These are phyloP conservation scores for Paramecium octaurelia DNA, from an alignment of 73 alveolate species.

Conservation along the genomic window DNA sequence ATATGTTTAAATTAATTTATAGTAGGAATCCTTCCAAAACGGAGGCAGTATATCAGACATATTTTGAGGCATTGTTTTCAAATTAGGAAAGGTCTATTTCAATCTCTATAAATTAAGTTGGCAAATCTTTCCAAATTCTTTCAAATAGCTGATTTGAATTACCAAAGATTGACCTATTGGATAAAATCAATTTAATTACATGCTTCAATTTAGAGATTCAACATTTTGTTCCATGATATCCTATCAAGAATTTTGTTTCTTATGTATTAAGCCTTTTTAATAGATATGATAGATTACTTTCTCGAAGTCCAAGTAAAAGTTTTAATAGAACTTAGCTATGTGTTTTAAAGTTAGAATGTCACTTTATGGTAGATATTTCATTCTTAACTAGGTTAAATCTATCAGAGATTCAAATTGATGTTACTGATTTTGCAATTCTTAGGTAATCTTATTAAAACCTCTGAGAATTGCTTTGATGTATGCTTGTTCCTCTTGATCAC, in stretches of 20 bases:
- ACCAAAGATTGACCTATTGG: not conserved
- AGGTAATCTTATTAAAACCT: not conserved
- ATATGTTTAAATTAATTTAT: not conserved
- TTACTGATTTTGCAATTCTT: not conserved
- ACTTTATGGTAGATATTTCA: not conserved
- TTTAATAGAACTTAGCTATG: not conserved
- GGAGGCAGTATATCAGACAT: not conserved
- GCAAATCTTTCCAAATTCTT: not conserved
- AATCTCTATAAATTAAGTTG: not conserved
- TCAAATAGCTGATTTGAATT: not conserved
- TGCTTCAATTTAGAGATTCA: not conserved
- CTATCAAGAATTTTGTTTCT: not conserved
- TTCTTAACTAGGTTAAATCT: not conserved
- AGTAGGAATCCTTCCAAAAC: not conserved
- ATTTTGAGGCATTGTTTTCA: not conserved
- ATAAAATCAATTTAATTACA: not conserved
- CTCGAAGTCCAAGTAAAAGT: not conserved
- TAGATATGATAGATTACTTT: not conserved
- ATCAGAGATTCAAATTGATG: not conserved
- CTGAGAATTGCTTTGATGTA: not conserved
- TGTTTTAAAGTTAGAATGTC: not conserved
- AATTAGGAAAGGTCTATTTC: not conserved
- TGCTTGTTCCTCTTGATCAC: not conserved
- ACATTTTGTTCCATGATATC: not conserved
- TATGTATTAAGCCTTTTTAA: not conserved